A percentile compares a stretch with the other conserved stretches of the same genome.
phyloP scores from a whole-genome alignment of 805 yeast species.

The Teunomyces lycoperdinae region DNA sequence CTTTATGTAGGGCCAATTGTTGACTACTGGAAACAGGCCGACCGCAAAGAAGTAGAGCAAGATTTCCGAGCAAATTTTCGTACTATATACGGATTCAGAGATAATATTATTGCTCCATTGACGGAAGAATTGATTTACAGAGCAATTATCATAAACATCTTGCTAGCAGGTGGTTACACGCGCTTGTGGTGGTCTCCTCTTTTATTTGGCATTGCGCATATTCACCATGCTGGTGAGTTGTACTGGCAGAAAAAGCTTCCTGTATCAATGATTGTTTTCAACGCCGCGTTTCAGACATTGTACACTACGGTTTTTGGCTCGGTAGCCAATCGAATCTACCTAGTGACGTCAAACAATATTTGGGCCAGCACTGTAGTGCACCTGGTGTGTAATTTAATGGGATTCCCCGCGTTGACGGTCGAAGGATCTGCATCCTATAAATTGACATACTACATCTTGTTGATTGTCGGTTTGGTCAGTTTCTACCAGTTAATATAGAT shows the following conservation, averaged over 20 bases:
- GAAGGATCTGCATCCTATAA: constrained; percentile 16
- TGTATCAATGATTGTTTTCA: constrained; percentile 26
- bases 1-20: constrained; percentile 20
- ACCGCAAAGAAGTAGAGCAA: constrained; percentile 1
- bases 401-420: constrained; percentile 50
- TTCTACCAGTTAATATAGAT: constrained; percentile 22
- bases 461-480: constrained; percentile 41
- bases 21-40: constrained; percentile 9
- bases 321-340: constrained; percentile 54
- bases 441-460: constrained; percentile 34
- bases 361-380: constrained; percentile 63
- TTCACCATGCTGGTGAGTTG: constrained; percentile 65
- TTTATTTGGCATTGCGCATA: constrained; percentile 73
- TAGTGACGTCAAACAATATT: constrained; percentile 47
- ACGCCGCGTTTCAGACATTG: constrained; percentile 48
- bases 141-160: constrained; percentile 36
- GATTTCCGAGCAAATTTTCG: constrained; percentile 20
- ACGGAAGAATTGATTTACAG: constrained; percentile 78
- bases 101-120: constrained; percentile 66
- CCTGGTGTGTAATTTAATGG: constrained; percentile 64
- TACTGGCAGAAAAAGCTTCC: constrained; percentile 24
- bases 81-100: constrained; percentile 47
- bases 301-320: constrained; percentile 75
- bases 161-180: constrained; percentile 1
- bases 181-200: constrained; percentile 45